A percentile compares a stretch with the other conserved stretches of the same genome.
These are phyloP conservation scores for Lyophyllum decastes DNA, from an alignment of 768 basidiomycete species.

Conservation along the genomic window DNA sequence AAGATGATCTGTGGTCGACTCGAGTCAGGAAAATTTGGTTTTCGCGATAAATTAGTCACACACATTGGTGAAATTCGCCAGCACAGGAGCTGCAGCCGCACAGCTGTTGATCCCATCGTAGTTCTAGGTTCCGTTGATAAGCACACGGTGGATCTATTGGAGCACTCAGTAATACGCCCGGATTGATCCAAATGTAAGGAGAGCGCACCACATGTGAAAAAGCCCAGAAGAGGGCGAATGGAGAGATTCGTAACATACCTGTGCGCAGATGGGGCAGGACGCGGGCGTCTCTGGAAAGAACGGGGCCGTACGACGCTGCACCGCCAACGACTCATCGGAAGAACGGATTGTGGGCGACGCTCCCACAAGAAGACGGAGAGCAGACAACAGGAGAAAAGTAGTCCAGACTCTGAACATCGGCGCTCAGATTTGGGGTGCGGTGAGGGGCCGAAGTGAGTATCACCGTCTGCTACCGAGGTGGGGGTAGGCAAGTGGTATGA, in stretches of 20 bases:
- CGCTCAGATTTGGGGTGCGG: background rate
- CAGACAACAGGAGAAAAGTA: constrained; percentile 20
- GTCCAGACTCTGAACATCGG: constrained; percentile 25
- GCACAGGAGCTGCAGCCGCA: constrained; percentile 55
- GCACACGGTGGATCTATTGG: background rate
- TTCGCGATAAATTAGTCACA: constrained; percentile 13
- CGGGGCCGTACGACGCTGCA: constrained; percentile 35
- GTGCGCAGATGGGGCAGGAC: constrained; percentile 61
- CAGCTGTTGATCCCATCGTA: constrained; percentile 58
- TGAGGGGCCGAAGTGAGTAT: background rate
- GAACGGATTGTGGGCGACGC: constrained; percentile 22
- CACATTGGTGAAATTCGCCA: constrained; percentile 59
- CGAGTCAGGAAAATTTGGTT: background rate
- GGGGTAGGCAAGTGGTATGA: background rate
- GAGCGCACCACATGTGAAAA: background rate
- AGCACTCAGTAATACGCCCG: background rate
- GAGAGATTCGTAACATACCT: constrained; percentile 30
- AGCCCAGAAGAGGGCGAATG: background rate
- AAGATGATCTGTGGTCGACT: constrained; percentile 53
- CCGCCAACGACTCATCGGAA: background rate
- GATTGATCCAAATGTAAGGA: too few relatives aligned
- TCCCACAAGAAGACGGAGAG: constrained; percentile 20
- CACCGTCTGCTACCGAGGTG: background rate
- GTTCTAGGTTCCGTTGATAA: constrained; percentile 28
- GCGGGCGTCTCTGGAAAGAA: constrained; percentile 53